phyloP scores from a whole-genome alignment of 139 green algal genomes.

The Ettlia oleoabundans region DNA sequence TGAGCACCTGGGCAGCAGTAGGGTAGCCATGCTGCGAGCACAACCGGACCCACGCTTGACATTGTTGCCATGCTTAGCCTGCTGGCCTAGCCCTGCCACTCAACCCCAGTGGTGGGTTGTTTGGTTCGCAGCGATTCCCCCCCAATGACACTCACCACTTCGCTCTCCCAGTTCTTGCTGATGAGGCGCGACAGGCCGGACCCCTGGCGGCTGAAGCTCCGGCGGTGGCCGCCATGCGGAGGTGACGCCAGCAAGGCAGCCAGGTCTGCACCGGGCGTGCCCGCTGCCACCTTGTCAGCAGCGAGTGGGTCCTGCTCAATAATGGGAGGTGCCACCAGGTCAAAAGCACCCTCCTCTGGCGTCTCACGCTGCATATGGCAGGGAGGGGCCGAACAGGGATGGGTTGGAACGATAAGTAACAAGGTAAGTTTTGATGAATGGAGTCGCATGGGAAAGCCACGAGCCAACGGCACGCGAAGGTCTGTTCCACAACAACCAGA shows the following conservation, averaged over 20 bases:
- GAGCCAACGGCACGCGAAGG: too few relatives aligned
- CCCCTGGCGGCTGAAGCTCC: conserved; percentile 30
- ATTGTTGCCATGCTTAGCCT: too few relatives aligned
- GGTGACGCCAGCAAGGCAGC: conserved; percentile 11
- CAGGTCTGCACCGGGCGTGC: not conserved
- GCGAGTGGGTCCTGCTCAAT: not conserved
- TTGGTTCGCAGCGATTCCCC: not conserved
- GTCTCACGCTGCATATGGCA: conserved; percentile 10
- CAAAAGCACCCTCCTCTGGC: not conserved
- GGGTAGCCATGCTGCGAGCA: not conserved
- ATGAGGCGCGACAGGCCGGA: conserved; percentile 29
- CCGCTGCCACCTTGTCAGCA: not conserved
- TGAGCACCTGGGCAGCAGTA: not conserved
- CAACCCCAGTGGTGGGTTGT: too few relatives aligned
- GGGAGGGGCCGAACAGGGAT: too few relatives aligned
- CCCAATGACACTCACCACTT: not conserved
- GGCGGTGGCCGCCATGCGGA: conserved; percentile 15
- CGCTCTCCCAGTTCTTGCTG: conserved; percentile 32
- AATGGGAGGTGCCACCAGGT: conserved; percentile 2
- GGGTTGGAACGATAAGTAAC: too few relatives aligned
- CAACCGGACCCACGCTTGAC: too few relatives aligned
- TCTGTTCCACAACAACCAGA: too few relatives aligned
- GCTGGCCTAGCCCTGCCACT: too few relatives aligned
- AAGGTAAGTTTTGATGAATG: too few relatives aligned
- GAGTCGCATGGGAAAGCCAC: too few relatives aligned